Conservation (phyloP, 345 rosid genomes). For the Lagerstroemia speciosa region DNA sequence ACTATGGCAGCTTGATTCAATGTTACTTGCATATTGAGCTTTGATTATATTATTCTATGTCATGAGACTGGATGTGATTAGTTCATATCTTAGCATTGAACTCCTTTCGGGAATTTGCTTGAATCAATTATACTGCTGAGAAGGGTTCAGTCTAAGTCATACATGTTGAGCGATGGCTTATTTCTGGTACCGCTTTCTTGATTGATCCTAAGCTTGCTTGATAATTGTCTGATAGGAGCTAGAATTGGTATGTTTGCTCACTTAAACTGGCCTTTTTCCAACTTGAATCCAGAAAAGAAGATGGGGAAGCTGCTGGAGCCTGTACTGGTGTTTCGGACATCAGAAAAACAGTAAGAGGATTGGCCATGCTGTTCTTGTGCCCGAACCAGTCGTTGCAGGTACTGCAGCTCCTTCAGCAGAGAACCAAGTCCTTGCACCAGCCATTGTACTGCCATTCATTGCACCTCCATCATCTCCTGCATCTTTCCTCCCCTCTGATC, state of each 20-base stretch:
- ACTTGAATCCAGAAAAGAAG: slow-evolving; percentile 56
- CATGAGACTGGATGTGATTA: not conserved
- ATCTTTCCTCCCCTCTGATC: slow-evolving; percentile 76
- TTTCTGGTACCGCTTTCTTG: not conserved
- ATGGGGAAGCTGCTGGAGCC: slow-evolving; percentile 81
- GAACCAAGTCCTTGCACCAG: slow-evolving; percentile 41
- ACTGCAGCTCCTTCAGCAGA: slow-evolving; percentile 28
- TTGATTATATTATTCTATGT: not conserved
- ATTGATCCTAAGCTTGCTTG: not conserved
- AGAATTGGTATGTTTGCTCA: not conserved
- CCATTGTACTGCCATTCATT: slow-evolving; percentile 54
- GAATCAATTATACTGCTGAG: not conserved
- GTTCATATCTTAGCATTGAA: not conserved
- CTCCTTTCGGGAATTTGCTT: not conserved
- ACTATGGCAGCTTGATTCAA: not conserved
- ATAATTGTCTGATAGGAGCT: not conserved
- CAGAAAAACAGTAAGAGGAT: slow-evolving; percentile 68
- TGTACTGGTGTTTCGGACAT: slow-evolving; percentile 73
- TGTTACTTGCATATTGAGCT: not conserved
- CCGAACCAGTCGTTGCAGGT: slow-evolving; percentile 43
- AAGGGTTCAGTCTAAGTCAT: not conserved
- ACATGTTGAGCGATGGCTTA: not conserved
- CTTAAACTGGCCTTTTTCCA: slow-evolving; percentile 1
- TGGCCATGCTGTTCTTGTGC: slow-evolving; percentile 74
- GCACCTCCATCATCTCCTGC: slow-evolving; percentile 99